phyloP scores from a whole-genome alignment of 176 grass and related monocot genomes.

The Pontederia paniculata region DNA sequence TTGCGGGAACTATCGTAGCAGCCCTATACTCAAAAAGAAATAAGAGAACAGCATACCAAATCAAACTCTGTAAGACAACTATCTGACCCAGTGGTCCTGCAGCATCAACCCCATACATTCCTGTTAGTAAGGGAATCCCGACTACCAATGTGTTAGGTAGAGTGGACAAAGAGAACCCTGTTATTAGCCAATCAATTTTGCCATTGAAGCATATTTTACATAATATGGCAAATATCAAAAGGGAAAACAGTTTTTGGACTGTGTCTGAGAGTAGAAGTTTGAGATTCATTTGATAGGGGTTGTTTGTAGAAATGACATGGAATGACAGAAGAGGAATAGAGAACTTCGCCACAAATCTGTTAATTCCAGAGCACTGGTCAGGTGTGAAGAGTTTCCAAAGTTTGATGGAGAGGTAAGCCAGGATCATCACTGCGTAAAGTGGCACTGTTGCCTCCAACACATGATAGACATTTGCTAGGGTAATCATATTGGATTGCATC shows the following conservation, averaged over 20 bases:
- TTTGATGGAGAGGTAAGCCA: slow-evolving; percentile 88
- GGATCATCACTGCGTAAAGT: slow-evolving; percentile 71
- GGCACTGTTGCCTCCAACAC: slow-evolving; percentile 68
- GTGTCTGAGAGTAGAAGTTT: slow-evolving; percentile 71
- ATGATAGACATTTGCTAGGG: slow-evolving; percentile 58
- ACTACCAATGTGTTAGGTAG: slow-evolving; percentile 88
- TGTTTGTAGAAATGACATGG: slow-evolving; percentile 76
- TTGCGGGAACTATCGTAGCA: slow-evolving; percentile 29
- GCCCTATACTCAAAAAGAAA: slow-evolving; percentile 62
- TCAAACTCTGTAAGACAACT: slow-evolving; percentile 81
- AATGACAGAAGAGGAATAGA: slow-evolving; percentile 92
- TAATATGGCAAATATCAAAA: slow-evolving; percentile 35
- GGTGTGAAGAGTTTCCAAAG: slow-evolving; percentile 80
- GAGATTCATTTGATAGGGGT: slow-evolving; percentile 73
- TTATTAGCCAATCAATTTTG: slow-evolving; percentile 73
- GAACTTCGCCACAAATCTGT: slow-evolving; percentile 80
- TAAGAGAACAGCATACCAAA: slow-evolving; percentile 72
- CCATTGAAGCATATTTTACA: slow-evolving; percentile 34
- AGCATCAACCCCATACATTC: slow-evolving; percentile 87
- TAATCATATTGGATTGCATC: slow-evolving; percentile 53
- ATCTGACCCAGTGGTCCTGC: slow-evolving; percentile 67
- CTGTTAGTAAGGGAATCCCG: slow-evolving; percentile 81
- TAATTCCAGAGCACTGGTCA: slow-evolving; percentile 79
- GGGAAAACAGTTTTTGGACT: slow-evolving; percentile 52
- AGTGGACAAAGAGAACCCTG: slow-evolving; percentile 73